Evolutionary conservation across 345 rosid genomes (phyloP).

Genomic region (Dimocarpus longan): DNA sequence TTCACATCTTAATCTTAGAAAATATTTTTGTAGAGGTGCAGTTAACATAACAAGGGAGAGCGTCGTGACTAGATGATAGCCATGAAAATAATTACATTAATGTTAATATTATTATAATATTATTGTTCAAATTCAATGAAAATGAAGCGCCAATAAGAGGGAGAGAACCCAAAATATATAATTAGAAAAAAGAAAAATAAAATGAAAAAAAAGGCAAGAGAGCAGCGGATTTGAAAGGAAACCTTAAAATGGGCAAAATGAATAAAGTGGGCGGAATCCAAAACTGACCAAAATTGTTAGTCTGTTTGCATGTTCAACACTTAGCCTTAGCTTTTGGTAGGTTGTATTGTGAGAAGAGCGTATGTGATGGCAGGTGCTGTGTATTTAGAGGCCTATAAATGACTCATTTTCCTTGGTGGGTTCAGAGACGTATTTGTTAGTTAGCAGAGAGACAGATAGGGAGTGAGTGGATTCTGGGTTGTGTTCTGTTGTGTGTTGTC

Average conservation of each 20-base stretch:
- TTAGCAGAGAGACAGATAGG: background rate
- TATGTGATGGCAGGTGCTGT: background rate
- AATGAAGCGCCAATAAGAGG: background rate
- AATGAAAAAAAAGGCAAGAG: background rate
- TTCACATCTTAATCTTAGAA: too few relatives aligned
- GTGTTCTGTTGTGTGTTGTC: background rate
- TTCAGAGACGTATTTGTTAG: background rate
- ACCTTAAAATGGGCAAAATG: background rate
- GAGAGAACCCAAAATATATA: background rate
- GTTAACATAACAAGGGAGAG: background rate
- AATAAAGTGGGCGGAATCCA: conserved; percentile 19
- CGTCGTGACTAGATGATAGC: background rate
- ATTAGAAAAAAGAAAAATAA: background rate
- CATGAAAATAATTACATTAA: background rate
- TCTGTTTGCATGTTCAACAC: conserved; percentile 25
- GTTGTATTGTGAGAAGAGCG: background rate
- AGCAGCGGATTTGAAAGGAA: conserved; percentile 11
- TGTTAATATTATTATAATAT: background rate
- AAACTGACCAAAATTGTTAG: conserved; percentile 4
- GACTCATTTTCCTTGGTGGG: conserved; percentile 8
- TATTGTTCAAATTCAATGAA: background rate
- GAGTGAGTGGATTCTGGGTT: background rate
- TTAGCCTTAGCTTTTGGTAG: background rate
- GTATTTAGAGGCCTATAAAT: conserved; percentile 8
- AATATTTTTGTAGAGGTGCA: background rate